Conservation (phyloP, 768 basidiomycete species). For the Leccinellum luteum region DNA sequence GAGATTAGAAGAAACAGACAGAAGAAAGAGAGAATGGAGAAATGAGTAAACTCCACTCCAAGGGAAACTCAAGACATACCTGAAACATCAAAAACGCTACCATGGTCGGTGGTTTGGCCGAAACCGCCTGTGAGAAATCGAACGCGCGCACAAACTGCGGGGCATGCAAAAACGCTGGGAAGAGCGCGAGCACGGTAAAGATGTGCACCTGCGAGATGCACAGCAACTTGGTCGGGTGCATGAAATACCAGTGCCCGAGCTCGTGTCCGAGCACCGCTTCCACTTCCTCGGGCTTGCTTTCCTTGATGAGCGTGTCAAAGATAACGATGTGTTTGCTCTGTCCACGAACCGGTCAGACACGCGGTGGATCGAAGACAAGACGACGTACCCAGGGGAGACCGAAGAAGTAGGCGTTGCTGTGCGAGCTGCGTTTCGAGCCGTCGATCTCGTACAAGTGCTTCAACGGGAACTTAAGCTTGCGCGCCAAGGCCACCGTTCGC, state of each 20-base stretch:
- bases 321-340: conserved; percentile 95
- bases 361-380: not conserved
- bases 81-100: conserved; percentile 88
- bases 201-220: conserved; percentile 84
- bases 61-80: conserved; percentile 23
- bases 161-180: conserved; percentile 87
- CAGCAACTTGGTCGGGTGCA: conserved; percentile 89
- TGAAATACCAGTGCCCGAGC: conserved; percentile 93
- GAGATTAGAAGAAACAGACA: not conserved
- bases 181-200: conserved; percentile 79
- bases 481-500: conserved; percentile 75
- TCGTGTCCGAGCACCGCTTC: conserved; percentile 98
- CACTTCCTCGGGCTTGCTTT: conserved; percentile 87
- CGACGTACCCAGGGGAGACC: conserved; percentile 84
- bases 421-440: conserved; percentile 92
- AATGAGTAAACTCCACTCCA: not conserved
- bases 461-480: conserved; percentile 86
- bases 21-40: no score
- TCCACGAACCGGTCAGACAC: not conserved
- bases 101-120: conserved; percentile 71
- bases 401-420: conserved; percentile 98
- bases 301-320: conserved; percentile 94
- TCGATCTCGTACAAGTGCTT: conserved; percentile 97
- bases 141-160: conserved; percentile 78
- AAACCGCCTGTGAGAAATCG: conserved; percentile 67